phyloP scores from a whole-genome alignment of 176 grass and related monocot genomes.

The Oryza nivara region DNA sequence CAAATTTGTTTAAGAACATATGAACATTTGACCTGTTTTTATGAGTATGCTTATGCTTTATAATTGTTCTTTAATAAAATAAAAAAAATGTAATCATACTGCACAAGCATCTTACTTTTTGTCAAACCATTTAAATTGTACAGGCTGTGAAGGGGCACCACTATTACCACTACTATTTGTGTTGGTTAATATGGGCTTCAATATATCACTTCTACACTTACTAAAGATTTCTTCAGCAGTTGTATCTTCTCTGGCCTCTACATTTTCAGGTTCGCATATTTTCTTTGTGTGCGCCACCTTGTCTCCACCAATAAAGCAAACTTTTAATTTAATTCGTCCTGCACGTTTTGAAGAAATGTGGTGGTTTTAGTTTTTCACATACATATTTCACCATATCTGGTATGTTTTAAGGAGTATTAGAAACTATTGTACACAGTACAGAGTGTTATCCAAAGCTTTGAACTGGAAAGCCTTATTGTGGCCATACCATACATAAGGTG shows the following conservation, averaged over 20 bases:
- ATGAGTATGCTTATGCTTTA: neutral
- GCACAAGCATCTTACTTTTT: constrained; percentile 23
- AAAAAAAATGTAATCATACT: neutral
- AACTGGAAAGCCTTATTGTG: neutral
- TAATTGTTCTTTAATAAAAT: neutral
- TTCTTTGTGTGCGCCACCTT: neutral
- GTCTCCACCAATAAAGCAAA: neutral
- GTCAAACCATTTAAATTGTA: constrained; percentile 42
- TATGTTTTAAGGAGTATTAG: constrained; percentile 16
- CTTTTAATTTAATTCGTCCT: constrained; percentile 34
- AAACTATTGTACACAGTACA: constrained; percentile 21
- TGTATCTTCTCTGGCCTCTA: constrained; percentile 92
- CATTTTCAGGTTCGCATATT: constrained; percentile 77
- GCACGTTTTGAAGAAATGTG: neutral
- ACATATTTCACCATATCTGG: neutral
- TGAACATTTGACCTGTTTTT: neutral
- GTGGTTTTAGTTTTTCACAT: constrained; percentile 15
- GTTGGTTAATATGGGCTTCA: constrained; percentile 87
- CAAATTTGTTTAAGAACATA: neutral
- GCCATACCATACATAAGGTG: neutral
- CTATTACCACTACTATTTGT: constrained; percentile 90
- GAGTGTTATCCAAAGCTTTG: neutral
- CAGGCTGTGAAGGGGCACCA: constrained; percentile 93
- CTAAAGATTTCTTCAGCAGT: constrained; percentile 90
- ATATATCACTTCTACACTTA: constrained; percentile 89